These are phyloP conservation scores for Hanseniaspora guilliermondii DNA, from an alignment of 805 yeast species.

Conservation along the genomic window DNA sequence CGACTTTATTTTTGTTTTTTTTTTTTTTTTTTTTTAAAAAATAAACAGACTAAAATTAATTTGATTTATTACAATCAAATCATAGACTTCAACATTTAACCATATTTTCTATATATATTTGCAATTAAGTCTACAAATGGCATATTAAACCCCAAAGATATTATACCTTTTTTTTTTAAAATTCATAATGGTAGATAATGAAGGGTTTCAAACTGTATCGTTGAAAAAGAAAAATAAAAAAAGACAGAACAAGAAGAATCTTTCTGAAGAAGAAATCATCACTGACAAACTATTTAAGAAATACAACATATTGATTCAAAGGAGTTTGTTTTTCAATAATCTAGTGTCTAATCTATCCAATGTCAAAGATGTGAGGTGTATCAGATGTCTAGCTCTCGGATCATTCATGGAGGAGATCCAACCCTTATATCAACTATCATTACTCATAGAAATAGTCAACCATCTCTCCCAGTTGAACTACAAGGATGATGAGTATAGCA, in stretches of 20 bases:
- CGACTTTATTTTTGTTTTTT: no score
- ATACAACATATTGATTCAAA: slow-evolving; percentile 20
- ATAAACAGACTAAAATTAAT: no score
- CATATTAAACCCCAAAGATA: background rate
- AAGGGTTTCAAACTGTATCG: slow-evolving; percentile 10
- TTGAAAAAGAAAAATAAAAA: background rate
- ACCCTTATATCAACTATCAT: slow-evolving; percentile 57
- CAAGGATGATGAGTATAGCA: background rate
- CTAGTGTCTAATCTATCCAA: slow-evolving; percentile 18
- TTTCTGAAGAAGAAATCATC: slow-evolving; percentile 8
- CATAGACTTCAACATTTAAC: no score
- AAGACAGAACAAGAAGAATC: background rate
- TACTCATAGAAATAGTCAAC: slow-evolving; percentile 34
- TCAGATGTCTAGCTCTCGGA: slow-evolving; percentile 66
- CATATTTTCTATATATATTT: no score
- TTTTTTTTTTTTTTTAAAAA: no score
- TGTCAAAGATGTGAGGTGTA: slow-evolving; percentile 19
- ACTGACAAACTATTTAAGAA: slow-evolving; percentile 6
- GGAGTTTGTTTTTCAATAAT: slow-evolving; percentile 24
- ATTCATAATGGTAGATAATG: background rate
- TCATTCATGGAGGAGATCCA: slow-evolving; percentile 45
- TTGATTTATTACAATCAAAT: no score
- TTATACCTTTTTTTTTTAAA: no score
- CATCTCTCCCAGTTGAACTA: slow-evolving; percentile 15
- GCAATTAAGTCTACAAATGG: no score